Evolutionary conservation across 2,329 filamentous ascomycete genomes (phyloP).

Genomic region (Diaporthe nobilis): DNA sequence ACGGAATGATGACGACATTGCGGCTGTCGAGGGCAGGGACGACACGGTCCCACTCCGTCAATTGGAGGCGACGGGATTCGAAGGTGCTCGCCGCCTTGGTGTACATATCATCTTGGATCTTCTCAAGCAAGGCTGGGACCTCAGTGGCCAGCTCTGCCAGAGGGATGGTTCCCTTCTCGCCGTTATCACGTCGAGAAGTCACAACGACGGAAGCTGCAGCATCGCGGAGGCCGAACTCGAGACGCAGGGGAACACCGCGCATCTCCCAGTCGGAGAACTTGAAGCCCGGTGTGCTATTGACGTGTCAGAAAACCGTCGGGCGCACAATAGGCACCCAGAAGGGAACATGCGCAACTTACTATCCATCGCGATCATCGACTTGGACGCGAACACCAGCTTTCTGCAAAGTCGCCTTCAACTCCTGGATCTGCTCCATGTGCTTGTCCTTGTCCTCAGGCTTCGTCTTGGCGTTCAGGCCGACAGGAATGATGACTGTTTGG

Average conservation of each 20-base stretch:
- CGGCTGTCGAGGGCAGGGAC: conserved; percentile 90
- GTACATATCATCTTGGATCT: conserved; percentile 88
- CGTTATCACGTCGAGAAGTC: conserved; percentile 81
- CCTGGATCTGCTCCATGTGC: conserved; percentile 82
- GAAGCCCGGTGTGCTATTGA: conserved; percentile 80
- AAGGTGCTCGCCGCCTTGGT: conserved; percentile 83
- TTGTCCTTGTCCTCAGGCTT: conserved; percentile 82
- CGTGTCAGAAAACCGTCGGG: not conserved
- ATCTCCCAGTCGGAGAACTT: conserved; percentile 99
- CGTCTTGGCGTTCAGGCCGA: conserved; percentile 92
- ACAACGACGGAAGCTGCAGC: conserved; percentile 64
- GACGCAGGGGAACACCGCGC: conserved; percentile 91
- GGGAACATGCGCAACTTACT: conserved; percentile 53
- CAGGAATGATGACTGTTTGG: conserved; percentile 90
- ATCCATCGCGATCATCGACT: conserved; percentile 88
- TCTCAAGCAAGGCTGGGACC: conserved; percentile 86
- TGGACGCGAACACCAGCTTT: conserved; percentile 83
- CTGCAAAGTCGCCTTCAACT: conserved; percentile 77
- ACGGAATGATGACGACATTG: conserved; percentile 93
- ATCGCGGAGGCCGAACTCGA: conserved; percentile 97
- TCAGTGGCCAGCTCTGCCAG: conserved; percentile 80
- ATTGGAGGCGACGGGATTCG: conserved; percentile 82
- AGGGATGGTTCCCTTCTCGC: conserved; percentile 84
- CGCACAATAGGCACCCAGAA: not conserved
- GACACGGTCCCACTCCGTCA: conserved; percentile 93